These are phyloP conservation scores for Begonia masoniana DNA, from an alignment of 306 rosid species.

Conservation along the genomic window DNA sequence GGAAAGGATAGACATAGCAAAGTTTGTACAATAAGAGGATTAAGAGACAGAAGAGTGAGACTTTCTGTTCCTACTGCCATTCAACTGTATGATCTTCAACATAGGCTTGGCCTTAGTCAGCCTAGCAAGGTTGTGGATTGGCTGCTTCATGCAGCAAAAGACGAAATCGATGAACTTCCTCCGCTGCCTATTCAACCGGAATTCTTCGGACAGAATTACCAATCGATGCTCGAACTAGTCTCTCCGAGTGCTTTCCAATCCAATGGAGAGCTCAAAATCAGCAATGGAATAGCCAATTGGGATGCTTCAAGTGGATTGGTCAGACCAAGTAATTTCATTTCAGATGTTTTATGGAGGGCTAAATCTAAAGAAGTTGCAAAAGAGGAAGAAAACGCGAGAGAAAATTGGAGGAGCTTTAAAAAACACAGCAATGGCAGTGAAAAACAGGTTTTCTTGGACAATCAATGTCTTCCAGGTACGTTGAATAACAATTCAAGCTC, in stretches of 20 bases:
- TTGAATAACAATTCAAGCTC: constrained; percentile 3
- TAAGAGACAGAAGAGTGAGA: constrained; percentile 70
- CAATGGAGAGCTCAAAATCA: constrained; percentile 23
- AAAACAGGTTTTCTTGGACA: constrained; percentile 19
- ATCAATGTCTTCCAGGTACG: constrained; percentile 18
- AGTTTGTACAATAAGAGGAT: constrained; percentile 59
- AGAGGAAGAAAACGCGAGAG: constrained; percentile 10
- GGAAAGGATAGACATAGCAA: constrained; percentile 85
- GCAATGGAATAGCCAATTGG: constrained; percentile 6
- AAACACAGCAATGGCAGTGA: constrained; percentile 7
- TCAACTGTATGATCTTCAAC: constrained; percentile 84
- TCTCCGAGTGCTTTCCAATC: constrained; percentile 14
- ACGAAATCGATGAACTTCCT: constrained; percentile 84
- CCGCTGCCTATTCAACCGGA: constrained; percentile 53
- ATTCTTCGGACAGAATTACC: constrained; percentile 34
- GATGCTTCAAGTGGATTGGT: constrained; percentile 13
- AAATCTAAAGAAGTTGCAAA: constrained; percentile 16
- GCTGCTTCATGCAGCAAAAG: constrained; percentile 71
- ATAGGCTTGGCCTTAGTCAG: constrained; percentile 69
- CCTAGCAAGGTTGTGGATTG: constrained; percentile 95
- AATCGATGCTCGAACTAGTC: constrained; percentile 8
- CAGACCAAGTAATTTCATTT: constrained; percentile 3
- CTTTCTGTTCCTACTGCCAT: constrained; percentile 83
- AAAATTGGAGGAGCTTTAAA: constrained; percentile 16
- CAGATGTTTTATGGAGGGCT: constrained; percentile 29